Percentiles rank a stretch among this genome's conserved stretches.
These are phyloP conservation scores for Letharia lupina DNA, from an alignment of 495 filamentous ascomycete genomes.

Conservation along the genomic window DNA sequence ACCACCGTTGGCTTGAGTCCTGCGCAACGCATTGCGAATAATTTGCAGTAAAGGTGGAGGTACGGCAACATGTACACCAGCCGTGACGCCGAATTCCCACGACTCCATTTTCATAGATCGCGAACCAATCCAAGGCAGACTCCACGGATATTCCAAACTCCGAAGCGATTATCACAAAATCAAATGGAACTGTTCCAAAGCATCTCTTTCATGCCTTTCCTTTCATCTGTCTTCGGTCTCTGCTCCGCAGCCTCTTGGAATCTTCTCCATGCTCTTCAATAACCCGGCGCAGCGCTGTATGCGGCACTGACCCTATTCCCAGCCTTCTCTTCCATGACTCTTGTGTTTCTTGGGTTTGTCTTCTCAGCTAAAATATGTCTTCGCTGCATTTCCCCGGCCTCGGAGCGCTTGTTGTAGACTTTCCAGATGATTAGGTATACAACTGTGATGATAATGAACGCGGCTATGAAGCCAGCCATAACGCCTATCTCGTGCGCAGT, in stretches of 20 bases:
- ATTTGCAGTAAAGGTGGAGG: not conserved
- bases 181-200: not conserved
- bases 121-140: not conserved
- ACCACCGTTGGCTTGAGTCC: not conserved
- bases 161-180: not conserved
- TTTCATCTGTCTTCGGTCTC: not conserved
- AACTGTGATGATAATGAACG: conserved; percentile 33
- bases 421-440: conserved; percentile 35
- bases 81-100: not conserved
- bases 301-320: conserved; percentile 26
- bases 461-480: conserved; percentile 36
- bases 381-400: conserved; percentile 6
- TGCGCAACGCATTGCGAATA: not conserved
- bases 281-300: conserved; percentile 27
- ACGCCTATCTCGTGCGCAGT: conserved; percentile 37
- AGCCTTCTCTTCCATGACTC: conserved; percentile 4
- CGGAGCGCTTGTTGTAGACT: conserved; percentile 14
- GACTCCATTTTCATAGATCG: not conserved
- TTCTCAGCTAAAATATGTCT: conserved; percentile 23
- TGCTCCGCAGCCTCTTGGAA: not conserved
- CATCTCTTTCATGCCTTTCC: not conserved
- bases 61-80: not conserved
- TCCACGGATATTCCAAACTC: not conserved
- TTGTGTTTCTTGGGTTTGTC: conserved; percentile 6
- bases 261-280: not conserved